Conservation (phyloP, 441 rosid genomes). For the Metrosideros polymorpha region DNA sequence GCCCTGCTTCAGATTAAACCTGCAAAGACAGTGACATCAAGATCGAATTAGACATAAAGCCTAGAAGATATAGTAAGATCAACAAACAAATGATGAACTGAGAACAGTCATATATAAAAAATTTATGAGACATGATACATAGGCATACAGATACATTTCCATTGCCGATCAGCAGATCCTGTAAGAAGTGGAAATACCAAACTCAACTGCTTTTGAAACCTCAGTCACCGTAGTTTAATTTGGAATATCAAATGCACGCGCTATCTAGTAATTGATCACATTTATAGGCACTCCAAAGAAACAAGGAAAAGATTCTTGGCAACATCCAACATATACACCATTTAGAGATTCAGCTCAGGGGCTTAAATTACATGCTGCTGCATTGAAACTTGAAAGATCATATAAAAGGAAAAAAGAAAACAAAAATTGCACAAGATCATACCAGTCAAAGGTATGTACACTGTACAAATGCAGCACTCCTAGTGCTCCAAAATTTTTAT, state of each 20-base stretch:
- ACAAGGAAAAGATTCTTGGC: neutral
- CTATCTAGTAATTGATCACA: neutral
- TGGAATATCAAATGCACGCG: neutral
- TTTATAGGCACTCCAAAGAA: neutral
- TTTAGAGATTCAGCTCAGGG: neutral
- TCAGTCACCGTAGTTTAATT: neutral
- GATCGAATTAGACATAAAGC: neutral
- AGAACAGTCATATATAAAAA: neutral
- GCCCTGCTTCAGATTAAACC: neutral
- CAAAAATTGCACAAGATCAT: neutral
- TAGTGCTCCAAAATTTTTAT: constrained; percentile 55
- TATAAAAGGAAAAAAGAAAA: neutral
- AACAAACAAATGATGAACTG: neutral
- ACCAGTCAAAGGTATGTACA: neutral
- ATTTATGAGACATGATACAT: neutral
- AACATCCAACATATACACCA: neutral
- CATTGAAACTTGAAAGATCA: neutral
- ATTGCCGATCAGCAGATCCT: neutral
- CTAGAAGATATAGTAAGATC: neutral
- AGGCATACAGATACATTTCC: neutral
- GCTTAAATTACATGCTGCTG: neutral
- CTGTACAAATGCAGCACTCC: neutral
- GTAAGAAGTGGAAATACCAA: neutral
- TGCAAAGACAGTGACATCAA: neutral
- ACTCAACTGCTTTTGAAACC: neutral